Evolutionary conservation across 768 basidiomycete species (phyloP), one percentile per base, ranked within the genome.

Genomic region (Cystofilobasidium ferigula): DNA sequence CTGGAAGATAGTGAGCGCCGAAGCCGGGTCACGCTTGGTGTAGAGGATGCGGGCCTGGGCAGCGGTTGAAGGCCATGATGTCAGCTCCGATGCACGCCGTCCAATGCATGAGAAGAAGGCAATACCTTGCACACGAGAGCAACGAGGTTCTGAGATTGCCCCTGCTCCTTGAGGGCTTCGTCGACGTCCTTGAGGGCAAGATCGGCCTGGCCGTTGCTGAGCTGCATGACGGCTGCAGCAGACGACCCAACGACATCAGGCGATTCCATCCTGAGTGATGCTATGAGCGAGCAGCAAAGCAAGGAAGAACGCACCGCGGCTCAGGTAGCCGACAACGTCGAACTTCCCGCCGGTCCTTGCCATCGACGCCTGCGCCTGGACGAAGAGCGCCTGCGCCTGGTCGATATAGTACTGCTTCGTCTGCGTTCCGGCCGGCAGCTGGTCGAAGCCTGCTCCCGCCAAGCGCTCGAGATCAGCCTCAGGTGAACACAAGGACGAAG

Each of bases 1-100:
- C 74, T 97, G 94, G 74, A 94, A 97, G 7, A 85, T 72, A 69
- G 86, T 85, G 32, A 99, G 81, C 3, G 95, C 86, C 54, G 86
- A 84, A 30, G 84, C 81, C 71, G 84, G 89, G 70, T 86, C 83
- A 51, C 88, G 81, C 61, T 85, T 81, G 12, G 87, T 83, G 73
- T 92, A 93, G 16, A 88, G 79, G 62, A 95, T 87, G 62, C 93
- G 83, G 0, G 88, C 94, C 86, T 90, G 71, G 7, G 38, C 8
- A 42, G 48, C 10, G n/a, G 38, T 71, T 26, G 67, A n/a, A 8
- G 48, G 34, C 47, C 34, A 8, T n/a, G 48, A 20, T 1, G 34
- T 32, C 48, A 24, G 12, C 28, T 6, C 13, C 2, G 30, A 32
- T 7, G n/a, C 51, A 53, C 9, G 8, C 24, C 8, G 30, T 53